Evolutionary conservation across 495 filamentous ascomycete genomes (phyloP).

Genomic region (Immersiella caudata): DNA sequence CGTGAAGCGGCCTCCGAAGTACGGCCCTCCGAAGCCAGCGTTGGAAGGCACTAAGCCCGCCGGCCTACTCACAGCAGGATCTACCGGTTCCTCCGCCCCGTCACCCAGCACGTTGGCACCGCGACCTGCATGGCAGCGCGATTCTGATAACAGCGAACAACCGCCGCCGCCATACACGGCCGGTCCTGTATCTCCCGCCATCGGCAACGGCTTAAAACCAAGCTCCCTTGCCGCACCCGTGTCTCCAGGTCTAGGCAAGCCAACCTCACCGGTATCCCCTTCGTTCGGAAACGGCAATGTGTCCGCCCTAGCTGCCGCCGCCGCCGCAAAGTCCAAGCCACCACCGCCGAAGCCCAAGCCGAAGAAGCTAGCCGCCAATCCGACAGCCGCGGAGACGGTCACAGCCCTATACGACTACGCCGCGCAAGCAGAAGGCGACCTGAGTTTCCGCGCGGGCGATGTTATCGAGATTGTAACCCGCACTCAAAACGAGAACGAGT

Average conservation of each 20-base stretch:
- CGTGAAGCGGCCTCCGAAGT: constrained; percentile 56
- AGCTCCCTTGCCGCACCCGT: constrained; percentile 6
- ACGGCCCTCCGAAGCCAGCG: constrained; percentile 47
- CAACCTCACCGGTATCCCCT: constrained; percentile 15
- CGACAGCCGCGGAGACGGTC: constrained; percentile 77
- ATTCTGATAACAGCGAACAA: constrained; percentile 33
- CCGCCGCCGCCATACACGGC: constrained; percentile 63
- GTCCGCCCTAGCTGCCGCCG: constrained; percentile 60
- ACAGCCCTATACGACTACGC: constrained; percentile 94
- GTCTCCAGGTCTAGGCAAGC: background rate
- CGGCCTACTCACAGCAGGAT: constrained; percentile 46
- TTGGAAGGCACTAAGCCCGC: constrained; percentile 44
- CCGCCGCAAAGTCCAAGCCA: constrained; percentile 78
- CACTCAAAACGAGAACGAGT: constrained; percentile 89
- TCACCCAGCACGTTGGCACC: constrained; percentile 17
- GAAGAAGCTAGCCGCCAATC: constrained; percentile 58
- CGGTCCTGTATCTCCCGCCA: background rate
- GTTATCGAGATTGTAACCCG: constrained; percentile 83
- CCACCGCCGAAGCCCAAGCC: constrained; percentile 66
- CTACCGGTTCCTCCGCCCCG: constrained; percentile 18
- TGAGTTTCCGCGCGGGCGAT: constrained; percentile 89
- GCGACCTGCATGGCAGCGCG: constrained; percentile 31
- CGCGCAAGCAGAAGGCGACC: constrained; percentile 90
- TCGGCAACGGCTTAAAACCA: background rate
- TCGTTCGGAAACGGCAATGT: constrained; percentile 23